These are phyloP conservation scores for Teratosphaeria pseudoeucalypti DNA, from an alignment of 2,329 filamentous ascomycete genomes.

Conservation along the genomic window DNA sequence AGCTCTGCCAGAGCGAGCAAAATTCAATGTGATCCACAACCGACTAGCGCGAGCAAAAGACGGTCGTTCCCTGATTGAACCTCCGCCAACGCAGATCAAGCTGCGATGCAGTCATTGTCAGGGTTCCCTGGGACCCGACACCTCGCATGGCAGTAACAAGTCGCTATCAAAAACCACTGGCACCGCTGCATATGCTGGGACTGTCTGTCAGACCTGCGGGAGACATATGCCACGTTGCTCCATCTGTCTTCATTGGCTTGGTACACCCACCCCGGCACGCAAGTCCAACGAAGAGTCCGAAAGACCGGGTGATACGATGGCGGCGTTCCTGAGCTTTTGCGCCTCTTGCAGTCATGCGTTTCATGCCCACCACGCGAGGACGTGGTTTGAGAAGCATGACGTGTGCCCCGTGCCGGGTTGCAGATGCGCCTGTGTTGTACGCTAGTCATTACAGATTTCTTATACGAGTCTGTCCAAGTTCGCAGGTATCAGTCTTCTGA, in stretches of 20 bases:
- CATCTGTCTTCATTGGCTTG: slow-evolving; percentile 52
- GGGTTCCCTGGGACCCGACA: slow-evolving; percentile 41
- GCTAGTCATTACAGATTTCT: background rate
- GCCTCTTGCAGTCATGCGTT: slow-evolving; percentile 54
- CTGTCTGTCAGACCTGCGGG: slow-evolving; percentile 51
- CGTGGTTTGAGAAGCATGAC: slow-evolving; percentile 48
- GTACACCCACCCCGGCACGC: slow-evolving; percentile 45
- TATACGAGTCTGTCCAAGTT: background rate
- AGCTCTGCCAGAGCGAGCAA: slow-evolving; percentile 62
- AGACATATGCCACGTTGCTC: slow-evolving; percentile 53
- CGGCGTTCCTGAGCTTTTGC: slow-evolving; percentile 49
- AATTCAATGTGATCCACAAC: slow-evolving; percentile 68
- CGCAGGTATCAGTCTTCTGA: background rate
- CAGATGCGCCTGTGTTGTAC: slow-evolving; percentile 37
- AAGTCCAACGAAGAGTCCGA: slow-evolving; percentile 16
- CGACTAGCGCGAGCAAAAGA: slow-evolving; percentile 54
- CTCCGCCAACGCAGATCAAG: slow-evolving; percentile 58
- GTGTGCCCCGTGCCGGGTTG: slow-evolving; percentile 48
- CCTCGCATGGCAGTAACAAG: slow-evolving; percentile 15
- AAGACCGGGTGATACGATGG: slow-evolving; percentile 25
- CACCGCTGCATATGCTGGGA: slow-evolving; percentile 29
- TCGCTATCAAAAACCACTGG: slow-evolving; percentile 15
- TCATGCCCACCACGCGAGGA: slow-evolving; percentile 51
- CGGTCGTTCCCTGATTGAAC: slow-evolving; percentile 52
- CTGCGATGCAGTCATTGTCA: slow-evolving; percentile 69